Base-by-base conservation (phyloP, 2,329 filamentous ascomycete genomes). In the Teratosphaeria pseudoeucalypti region DNA sequence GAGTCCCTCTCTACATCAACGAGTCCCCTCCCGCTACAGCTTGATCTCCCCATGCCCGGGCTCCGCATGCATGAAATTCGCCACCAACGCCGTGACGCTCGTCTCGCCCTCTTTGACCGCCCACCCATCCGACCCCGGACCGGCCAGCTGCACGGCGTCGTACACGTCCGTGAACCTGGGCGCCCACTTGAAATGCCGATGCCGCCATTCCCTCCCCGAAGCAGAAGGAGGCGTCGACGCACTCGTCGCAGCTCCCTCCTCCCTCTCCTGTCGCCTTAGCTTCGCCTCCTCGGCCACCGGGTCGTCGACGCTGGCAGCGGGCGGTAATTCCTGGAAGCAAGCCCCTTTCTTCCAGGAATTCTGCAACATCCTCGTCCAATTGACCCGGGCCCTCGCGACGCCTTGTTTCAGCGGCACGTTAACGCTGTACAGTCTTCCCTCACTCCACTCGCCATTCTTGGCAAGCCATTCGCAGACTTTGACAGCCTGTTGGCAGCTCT, bases 151-250 rank as follows among this genome's bases (percentile, higher is more conserved):
- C n/a, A 96, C 91, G 65, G 88, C 92, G 71, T 88, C 84, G 73
- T 90, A 90, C 2, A 97, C 90, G 73, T 95, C 92, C 37, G 83
- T 81, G 74, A 97, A 94, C 63, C 84, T 84, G 2, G 92, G 94
- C 55, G 89, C 85, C 94, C 94, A 97, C 75, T 92, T 95, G 79
- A 96, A 97, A 74, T 95, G 89, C 72, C 89, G 90, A 74, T 95
- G 90, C 59, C 79, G 82, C 71, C 90, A 86, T 34, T 81, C 76
- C 49, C 75, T 69, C 57, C 76, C 72, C 11, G 61, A 63, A 43
- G n/a, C n/a, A 16, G 61, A 63, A 3, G n/a, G 23, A 16, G 69
- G 65, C 52, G 66, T 68, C 0, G 71, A 70, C 3, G 59, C 59
- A 47, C 66, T 72, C 67, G 65, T 65, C 71, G 71, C 54, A 70